A percentile compares a stretch with the other conserved stretches of the same genome.
phyloP scores from a whole-genome alignment of 352 stramenopile genomes.

The Pythium diclinum region DNA sequence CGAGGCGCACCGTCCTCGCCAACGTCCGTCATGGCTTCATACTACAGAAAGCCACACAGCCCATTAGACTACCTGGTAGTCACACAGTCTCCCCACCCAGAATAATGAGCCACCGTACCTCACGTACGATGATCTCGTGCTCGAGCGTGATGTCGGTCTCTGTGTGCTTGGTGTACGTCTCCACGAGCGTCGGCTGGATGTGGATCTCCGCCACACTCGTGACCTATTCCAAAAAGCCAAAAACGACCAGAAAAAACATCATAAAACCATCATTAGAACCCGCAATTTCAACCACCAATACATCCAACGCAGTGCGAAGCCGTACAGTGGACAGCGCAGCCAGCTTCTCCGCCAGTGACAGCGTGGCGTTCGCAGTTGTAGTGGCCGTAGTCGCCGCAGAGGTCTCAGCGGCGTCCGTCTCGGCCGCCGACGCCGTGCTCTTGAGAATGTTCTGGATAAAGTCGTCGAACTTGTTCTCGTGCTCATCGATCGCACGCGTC shows the following conservation, averaged over 20 bases:
- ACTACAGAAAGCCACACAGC: conserved; percentile 8
- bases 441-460: conserved; percentile 87
- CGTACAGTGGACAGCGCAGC: conserved; percentile 67
- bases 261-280: neutral
- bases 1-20: conserved; percentile 23
- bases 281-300: neutral
- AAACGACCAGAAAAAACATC: neutral
- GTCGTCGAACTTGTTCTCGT: conserved; percentile 57
- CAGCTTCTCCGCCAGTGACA: conserved; percentile 78
- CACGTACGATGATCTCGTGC: conserved; percentile 65
- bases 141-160: conserved; percentile 82
- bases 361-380: conserved; percentile 15
- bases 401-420: neutral
- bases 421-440: conserved; percentile 28
- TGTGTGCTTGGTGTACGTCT: conserved; percentile 84
- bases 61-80: neutral
- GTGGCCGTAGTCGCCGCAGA: conserved; percentile 11
- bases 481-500: conserved; percentile 58
- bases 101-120: conserved; percentile 22
- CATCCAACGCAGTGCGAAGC: neutral
- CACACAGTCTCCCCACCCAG: neutral
- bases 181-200: conserved; percentile 75
- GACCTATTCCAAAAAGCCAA: conserved; percentile 30
- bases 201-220: conserved; percentile 72
- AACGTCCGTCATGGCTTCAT: conserved; percentile 21